Base-by-base conservation (phyloP, 2,329 filamentous ascomycete species). In the Rhynchosporium agropyri region DNA sequence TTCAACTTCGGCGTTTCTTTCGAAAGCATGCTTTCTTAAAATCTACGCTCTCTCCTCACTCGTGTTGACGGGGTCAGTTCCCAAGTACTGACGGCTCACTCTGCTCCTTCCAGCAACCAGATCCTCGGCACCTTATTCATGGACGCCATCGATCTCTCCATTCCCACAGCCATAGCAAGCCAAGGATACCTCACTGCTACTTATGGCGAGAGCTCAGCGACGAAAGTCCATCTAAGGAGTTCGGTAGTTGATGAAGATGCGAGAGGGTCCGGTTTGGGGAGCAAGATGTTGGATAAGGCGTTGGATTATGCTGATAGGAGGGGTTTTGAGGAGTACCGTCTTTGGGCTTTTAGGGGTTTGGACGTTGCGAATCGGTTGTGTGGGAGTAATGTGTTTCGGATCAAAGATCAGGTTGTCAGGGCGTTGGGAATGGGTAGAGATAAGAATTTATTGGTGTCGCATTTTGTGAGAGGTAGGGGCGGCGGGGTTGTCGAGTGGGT, bases 211-310 rank as follows among this genome's bases (percentile, higher is more conserved):
- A 15, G 33, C 3, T 15, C 13, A 0, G n/a, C 4, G 3, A 64
- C 65, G 3, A 66, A 69, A 38, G 72, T 69, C 2, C 66, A 67
- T 12, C 60, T 75, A 10, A 65, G 72, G n/a, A 68, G 64, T 12
- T 74, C 74, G 59, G 73, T 75, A 53, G 67, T 74, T 2, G 73
- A 75, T 43, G 66, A 68, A 12, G 58, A 58, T 1, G 53, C 62
- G 1, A 60, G 70, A 6, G 72, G 72, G 4, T 12, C 62, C 15
- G 74, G 73, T 1, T 56, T 71, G 1, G 74, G 74, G 5, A 64
- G 63, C 31, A 67, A 62, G 65, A 62, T 75, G 2, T 43, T 76
- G 7, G 40, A 36, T 0, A 66, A 61, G 3, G 71, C 71, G 3
- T 70, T 75, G 69, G 58, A 51, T 6, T 75, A 73, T 59, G 70